Evolutionary conservation across 177 flowering plant genomes (phyloP).

Genomic region (Telopea speciosissima): DNA sequence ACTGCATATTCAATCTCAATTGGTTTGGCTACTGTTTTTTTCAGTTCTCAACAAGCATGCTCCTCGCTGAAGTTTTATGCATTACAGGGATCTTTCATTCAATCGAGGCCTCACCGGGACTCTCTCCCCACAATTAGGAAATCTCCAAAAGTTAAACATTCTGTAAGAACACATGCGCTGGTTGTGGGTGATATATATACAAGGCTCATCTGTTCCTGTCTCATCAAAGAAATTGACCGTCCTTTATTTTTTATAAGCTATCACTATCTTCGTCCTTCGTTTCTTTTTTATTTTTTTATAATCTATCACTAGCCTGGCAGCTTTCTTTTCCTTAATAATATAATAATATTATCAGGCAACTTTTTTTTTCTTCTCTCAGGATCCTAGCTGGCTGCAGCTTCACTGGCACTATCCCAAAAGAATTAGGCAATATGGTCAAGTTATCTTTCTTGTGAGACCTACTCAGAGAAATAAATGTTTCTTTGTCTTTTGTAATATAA

Average conservation of each 20-base stretch:
- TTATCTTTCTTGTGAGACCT: conserved; percentile 62
- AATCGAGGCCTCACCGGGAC: conserved; percentile 48
- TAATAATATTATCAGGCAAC: too few species aligned
- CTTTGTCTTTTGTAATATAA: too few species aligned
- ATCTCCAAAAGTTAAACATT: conserved; percentile 41
- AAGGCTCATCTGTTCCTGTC: too few species aligned
- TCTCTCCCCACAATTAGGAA: conserved; percentile 42
- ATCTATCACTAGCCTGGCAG: too few species aligned
- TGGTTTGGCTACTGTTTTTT: background rate
- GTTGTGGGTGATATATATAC: too few species aligned
- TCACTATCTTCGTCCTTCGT: too few species aligned
- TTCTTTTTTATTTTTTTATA: too few species aligned
- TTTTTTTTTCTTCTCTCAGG: conserved; percentile 31
- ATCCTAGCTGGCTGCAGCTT: conserved; percentile 72
- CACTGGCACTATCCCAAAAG: conserved; percentile 53
- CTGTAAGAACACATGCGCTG: conserved; percentile 31
- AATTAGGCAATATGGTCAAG: conserved; percentile 50
- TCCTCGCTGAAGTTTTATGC: background rate
- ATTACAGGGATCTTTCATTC: conserved; percentile 54
- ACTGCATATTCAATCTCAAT: background rate
- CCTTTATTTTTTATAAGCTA: too few species aligned
- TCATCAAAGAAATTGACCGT: too few species aligned
- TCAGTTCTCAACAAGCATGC: too few species aligned
- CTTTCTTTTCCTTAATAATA: too few species aligned
- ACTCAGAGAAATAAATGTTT: background rate